These are phyloP conservation scores for Colletotrichum lindemuthianum DNA, from an alignment of 2,329 filamentous ascomycete genomes.

Conservation along the genomic window DNA sequence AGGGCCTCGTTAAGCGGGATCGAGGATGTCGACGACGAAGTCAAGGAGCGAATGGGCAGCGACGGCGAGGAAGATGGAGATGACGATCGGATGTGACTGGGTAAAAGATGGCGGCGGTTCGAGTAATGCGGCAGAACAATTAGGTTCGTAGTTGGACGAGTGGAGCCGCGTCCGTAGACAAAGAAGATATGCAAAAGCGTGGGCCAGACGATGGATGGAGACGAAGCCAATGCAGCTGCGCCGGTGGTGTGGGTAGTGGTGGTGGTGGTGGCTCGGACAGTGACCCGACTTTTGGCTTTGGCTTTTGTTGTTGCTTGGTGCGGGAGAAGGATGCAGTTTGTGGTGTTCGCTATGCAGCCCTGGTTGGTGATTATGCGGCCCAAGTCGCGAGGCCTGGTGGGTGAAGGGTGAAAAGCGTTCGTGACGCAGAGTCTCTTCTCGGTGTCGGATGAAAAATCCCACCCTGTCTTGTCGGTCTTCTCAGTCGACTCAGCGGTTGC, in stretches of 20 bases:
- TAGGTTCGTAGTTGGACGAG: constrained; percentile 30
- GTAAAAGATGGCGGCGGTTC: constrained; percentile 9
- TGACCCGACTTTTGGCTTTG: too few relatives aligned
- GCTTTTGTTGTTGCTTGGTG: too few relatives aligned
- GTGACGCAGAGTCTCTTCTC: too few relatives aligned
- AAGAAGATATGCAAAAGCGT: constrained; percentile 24
- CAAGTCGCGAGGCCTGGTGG: constrained; percentile 5
- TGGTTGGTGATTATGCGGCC: constrained; percentile 20
- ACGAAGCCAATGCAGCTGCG: neutral
- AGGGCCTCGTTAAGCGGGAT: constrained; percentile 28
- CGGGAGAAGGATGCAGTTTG: neutral
- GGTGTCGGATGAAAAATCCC: too few relatives aligned
- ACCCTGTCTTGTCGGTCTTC: too few relatives aligned
- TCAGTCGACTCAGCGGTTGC: too few relatives aligned
- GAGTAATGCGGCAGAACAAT: constrained; percentile 24
- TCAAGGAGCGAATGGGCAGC: constrained; percentile 5
- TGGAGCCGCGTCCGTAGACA: constrained; percentile 24
- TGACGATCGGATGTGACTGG: constrained; percentile 12
- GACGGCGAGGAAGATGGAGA: neutral
- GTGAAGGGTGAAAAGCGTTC: constrained; percentile 5
- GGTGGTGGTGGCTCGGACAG: constrained; percentile 2
- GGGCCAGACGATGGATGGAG: neutral
- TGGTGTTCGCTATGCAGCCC: constrained; percentile 25
- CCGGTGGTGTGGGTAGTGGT: neutral
- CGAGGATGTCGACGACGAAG: constrained; percentile 6